A percentile compares a stretch with the other conserved stretches of the same genome.
Evolutionary conservation across 139 green algal species (phyloP).

Genomic region (Micromonas commoda): DNA sequence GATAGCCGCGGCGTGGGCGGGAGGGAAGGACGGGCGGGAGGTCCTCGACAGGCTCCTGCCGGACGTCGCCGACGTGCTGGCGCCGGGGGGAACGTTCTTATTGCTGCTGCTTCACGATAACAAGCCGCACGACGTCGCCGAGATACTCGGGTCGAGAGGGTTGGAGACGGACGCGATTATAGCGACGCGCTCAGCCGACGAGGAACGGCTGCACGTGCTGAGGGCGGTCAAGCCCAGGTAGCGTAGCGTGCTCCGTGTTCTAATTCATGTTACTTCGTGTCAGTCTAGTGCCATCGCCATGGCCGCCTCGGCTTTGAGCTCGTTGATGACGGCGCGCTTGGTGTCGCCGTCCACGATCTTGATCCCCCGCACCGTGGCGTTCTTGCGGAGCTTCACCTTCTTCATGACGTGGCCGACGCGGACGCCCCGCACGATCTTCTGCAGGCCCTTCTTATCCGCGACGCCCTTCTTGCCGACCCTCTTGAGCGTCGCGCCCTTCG

Average conservation of each 20-base stretch:
- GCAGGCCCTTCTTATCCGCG: background rate
- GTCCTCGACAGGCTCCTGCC: conserved; percentile 80
- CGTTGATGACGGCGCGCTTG: background rate
- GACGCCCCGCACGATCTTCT: conserved; percentile 5
- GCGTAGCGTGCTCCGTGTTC: background rate
- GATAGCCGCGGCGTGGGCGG: conserved; percentile 80
- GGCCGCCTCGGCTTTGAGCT: background rate
- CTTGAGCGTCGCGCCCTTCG: background rate
- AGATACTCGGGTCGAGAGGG: background rate
- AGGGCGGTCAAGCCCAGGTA: background rate
- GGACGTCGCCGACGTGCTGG: conserved; percentile 33
- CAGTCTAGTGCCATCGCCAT: background rate
- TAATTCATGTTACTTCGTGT: background rate
- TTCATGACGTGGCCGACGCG: background rate
- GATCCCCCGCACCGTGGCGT: background rate
- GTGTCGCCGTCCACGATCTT: background rate
- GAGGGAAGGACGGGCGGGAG: conserved; percentile 58
- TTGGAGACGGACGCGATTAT: background rate
- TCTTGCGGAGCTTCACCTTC: background rate
- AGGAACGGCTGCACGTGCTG: conserved; percentile 9
- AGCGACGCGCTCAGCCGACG: background rate
- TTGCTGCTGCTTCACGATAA: background rate
- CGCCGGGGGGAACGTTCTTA: conserved; percentile 11
- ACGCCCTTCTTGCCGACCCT: background rate
- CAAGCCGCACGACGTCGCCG: background rate